Evolutionary conservation across 495 filamentous ascomycete genomes (phyloP).

Genomic region (Podospora bellae-mahoneyi): DNA sequence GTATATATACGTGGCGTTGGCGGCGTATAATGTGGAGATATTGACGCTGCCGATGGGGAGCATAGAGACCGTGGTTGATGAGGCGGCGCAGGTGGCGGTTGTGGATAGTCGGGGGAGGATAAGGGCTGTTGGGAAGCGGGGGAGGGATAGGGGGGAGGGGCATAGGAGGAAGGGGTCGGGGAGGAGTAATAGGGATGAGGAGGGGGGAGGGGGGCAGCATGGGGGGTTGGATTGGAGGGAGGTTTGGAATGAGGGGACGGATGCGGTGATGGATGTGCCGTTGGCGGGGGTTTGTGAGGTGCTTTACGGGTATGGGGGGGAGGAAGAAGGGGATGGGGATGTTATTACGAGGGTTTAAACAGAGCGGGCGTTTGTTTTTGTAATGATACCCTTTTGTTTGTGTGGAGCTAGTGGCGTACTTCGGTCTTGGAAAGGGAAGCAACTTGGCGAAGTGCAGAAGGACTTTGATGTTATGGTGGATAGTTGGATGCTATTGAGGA

Average conservation of each 20-base stretch:
- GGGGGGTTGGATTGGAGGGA: slow-evolving; percentile 65
- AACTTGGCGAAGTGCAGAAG: too few species aligned
- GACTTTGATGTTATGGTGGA: too few species aligned
- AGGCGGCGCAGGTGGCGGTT: slow-evolving; percentile 78
- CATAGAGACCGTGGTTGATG: slow-evolving; percentile 89
- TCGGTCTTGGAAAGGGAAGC: too few species aligned
- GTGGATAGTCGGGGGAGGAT: slow-evolving; percentile 57
- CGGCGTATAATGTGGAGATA: slow-evolving; percentile 84
- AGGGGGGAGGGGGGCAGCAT: slow-evolving; percentile 20
- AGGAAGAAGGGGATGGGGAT: slow-evolving; percentile 16
- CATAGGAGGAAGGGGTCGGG: slow-evolving; percentile 76
- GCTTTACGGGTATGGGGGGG: slow-evolving; percentile 57
- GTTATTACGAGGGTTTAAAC: slow-evolving; percentile 16
- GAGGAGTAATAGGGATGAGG: slow-evolving; percentile 27
- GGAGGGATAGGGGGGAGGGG: slow-evolving; percentile 27
- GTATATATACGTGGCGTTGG: slow-evolving; percentile 92
- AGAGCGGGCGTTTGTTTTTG: background rate
- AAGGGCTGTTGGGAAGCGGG: slow-evolving; percentile 44
- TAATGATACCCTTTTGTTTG: slow-evolving; percentile 5
- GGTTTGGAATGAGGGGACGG: slow-evolving; percentile 88
- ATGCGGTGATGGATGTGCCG: slow-evolving; percentile 96
- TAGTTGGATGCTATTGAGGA: too few species aligned
- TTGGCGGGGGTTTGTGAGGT: slow-evolving; percentile 97
- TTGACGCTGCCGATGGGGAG: slow-evolving; percentile 76
- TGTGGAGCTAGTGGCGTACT: background rate